phyloP scores from a whole-genome alignment of 192 early-diverging fungal species.

The Backusella westeae region DNA sequence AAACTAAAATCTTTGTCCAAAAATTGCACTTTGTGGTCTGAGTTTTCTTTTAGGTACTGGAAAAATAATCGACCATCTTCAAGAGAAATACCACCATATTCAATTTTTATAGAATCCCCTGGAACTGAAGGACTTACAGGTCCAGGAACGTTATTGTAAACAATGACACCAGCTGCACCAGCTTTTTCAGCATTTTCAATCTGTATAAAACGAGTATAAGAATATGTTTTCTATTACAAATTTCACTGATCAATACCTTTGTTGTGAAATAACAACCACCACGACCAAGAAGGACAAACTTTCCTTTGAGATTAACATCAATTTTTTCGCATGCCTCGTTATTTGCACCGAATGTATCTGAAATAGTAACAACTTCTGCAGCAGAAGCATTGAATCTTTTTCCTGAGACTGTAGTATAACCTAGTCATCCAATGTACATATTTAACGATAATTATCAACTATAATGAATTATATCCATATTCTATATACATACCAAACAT shows the following conservation, averaged over 20 bases:
- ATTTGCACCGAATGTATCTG: slow-evolving; percentile 30
- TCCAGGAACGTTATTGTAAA: slow-evolving; percentile 45
- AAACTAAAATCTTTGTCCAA: slow-evolving; percentile 33
- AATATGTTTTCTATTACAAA: not conserved
- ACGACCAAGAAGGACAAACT: slow-evolving; percentile 41
- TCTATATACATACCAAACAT: slow-evolving; percentile 29
- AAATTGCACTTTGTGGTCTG: slow-evolving; percentile 24
- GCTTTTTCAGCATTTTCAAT: slow-evolving; percentile 34
- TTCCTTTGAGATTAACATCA: slow-evolving; percentile 25
- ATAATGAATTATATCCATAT: slow-evolving; percentile 9
- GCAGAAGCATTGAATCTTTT: slow-evolving; percentile 25
- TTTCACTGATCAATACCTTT: slow-evolving; percentile 32
- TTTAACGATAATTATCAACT: not conserved
- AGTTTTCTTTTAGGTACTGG: not conserved
- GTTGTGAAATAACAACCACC: slow-evolving; percentile 44
- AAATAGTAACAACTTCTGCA: slow-evolving; percentile 37
- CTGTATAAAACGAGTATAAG: slow-evolving; percentile 13
- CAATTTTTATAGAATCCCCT: slow-evolving; percentile 31
- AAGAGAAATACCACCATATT: slow-evolving; percentile 38
- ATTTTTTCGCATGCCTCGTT: slow-evolving; percentile 50
- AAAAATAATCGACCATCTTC: slow-evolving; percentile 39
- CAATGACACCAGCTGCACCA: slow-evolving; percentile 48
- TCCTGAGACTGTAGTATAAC: slow-evolving; percentile 18
- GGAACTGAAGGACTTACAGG: slow-evolving; percentile 24
- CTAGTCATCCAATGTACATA: slow-evolving; percentile 3